Evolutionary conservation across 2,329 filamentous ascomycete species (phyloP), one percentile per base, ranked within the genome.

Genomic region (Plenodomus biglobosus): DNA sequence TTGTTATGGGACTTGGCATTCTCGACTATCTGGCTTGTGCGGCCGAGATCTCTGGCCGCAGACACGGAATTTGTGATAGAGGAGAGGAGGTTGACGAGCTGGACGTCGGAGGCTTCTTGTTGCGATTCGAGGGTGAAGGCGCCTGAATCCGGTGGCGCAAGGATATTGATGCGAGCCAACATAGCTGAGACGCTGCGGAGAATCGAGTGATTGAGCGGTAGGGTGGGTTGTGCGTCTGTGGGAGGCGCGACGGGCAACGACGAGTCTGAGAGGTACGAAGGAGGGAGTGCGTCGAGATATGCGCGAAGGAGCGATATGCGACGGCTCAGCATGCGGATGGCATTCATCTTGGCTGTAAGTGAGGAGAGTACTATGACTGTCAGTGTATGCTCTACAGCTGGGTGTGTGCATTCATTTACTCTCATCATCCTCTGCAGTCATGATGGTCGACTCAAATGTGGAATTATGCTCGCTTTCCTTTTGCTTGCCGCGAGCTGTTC

Each of bases 181-280:
- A 96, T 85, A 1, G 92, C 87, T 64, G 92, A 88, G 55, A 96
- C 90, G 55, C 90, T 90, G 53, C 94, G 90, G 24, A 99, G 84
- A 36, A 96, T 85, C 1, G 84, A 80, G 64, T 90, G 82, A 6
- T 90, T 69, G 64, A 78, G 62, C 50, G 76, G 47, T 53, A 74
- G 54, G 50, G 58, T 52, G 16, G 63, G 44, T 36, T 62, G 42
- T 19, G 59, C 51, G 40, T 66, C 56, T 46, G 65, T 44, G n/a
- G 68, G 62, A 8, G 64, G 60, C 46, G 53, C 62, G 22, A 68
- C 37, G n/a, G 68, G 62, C 6, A 71, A 67, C 19, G 66, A 63
- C 35, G 76, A 57, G 40, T 79, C 78, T 6, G 78, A 80, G 30
- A 85, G 75, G 62, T 85, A 85, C 18, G 84, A 85, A 7, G 83